Evolutionary conservation across 2,329 filamentous ascomycete genomes (phyloP).

Genomic region (Samsoniella hepiali): DNA sequence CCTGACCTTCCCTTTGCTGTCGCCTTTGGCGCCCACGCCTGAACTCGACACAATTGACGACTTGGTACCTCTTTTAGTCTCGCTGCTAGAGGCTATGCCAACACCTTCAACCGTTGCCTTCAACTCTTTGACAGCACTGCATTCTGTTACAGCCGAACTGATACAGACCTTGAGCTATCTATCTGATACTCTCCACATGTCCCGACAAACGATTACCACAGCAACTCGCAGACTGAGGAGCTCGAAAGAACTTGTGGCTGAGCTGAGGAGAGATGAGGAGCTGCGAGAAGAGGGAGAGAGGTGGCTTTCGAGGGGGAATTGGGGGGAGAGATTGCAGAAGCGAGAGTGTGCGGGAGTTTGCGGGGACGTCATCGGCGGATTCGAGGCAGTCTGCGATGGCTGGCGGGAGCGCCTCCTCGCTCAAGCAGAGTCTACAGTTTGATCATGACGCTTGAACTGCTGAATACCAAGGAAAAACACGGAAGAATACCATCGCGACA

Average conservation of each 20-base stretch:
- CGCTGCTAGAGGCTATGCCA: slow-evolving; percentile 65
- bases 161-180: slow-evolving; percentile 80
- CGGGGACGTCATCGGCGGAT: slow-evolving; percentile 83
- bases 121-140: slow-evolving; percentile 64
- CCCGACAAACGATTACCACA: slow-evolving; percentile 78
- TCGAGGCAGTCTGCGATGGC: slow-evolving; percentile 83
- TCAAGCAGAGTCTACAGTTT: slow-evolving; percentile 51
- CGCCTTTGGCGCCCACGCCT: slow-evolving; percentile 61
- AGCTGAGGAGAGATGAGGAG: slow-evolving; percentile 81
- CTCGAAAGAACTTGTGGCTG: slow-evolving; percentile 79
- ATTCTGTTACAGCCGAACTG: slow-evolving; percentile 68
- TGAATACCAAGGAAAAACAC: not conserved
- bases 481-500: not conserved
- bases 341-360: slow-evolving; percentile 83
- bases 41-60: slow-evolving; percentile 64
- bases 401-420: slow-evolving; percentile 76
- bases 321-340: slow-evolving; percentile 71
- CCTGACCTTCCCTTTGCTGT: slow-evolving; percentile 67
- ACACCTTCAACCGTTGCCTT: slow-evolving; percentile 60
- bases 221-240: slow-evolving; percentile 76
- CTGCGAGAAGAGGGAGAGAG: slow-evolving; percentile 75
- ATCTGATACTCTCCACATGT: slow-evolving; percentile 91
- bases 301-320: slow-evolving; percentile 79
- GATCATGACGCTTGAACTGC: slow-evolving; percentile 21
- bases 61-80: slow-evolving; percentile 64